Evolutionary conservation across 306 rosid genomes (phyloP).

Genomic region (Castanea mollissima): DNA sequence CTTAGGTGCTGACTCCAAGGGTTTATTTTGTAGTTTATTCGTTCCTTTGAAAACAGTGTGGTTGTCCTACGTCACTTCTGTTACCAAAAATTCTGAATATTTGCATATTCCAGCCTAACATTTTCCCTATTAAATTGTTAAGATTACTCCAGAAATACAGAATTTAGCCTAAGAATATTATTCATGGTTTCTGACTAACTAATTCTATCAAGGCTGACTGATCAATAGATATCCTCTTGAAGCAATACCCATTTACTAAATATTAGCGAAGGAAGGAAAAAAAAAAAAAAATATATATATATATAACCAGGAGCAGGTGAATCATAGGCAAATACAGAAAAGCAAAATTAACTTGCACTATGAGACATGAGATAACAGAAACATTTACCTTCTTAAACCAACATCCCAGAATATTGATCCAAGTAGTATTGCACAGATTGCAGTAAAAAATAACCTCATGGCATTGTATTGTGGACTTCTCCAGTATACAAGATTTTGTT

Average conservation of each 20-base stretch:
- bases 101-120: not conserved
- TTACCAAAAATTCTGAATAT: not conserved
- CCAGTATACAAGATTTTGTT: slow-evolving; percentile 91
- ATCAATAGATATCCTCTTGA: not conserved
- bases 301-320: not conserved
- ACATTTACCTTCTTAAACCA: slow-evolving; percentile 65
- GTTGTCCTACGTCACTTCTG: too few relatives aligned
- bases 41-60: too few relatives aligned
- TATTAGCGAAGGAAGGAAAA: not conserved
- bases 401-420: slow-evolving; percentile 69
- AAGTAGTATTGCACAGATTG: slow-evolving; percentile 63
- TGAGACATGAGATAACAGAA: slow-evolving; percentile 14
- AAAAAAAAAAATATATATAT: not conserved
- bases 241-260: not conserved
- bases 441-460: slow-evolving; percentile 70
- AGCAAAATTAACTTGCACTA: not conserved
- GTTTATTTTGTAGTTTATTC: too few relatives aligned
- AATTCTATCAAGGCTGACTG: not conserved
- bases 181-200: not conserved
- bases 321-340: not conserved
- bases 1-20: too few relatives aligned
- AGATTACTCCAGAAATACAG: not conserved
- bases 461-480: slow-evolving; percentile 82
- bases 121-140: not conserved
- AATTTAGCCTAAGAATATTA: not conserved